A percentile compares a stretch with the other conserved stretches of the same genome.
Evolutionary conservation across 148 eudicot genomes (phyloP).

Genomic region (Heliamphora exappendiculata): DNA sequence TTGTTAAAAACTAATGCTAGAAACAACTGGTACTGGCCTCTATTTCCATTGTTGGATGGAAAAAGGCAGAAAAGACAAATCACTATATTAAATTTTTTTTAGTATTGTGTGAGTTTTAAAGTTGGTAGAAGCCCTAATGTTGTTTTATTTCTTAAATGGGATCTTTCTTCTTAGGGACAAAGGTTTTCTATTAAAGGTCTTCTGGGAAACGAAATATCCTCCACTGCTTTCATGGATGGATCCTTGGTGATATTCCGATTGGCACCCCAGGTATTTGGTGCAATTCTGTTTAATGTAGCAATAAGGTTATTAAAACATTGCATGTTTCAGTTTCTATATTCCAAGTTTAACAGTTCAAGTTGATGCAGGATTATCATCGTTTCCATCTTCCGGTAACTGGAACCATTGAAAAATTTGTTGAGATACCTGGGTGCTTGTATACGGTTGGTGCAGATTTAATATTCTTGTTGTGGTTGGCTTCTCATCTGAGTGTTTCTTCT

Average conservation of each 20-base stretch:
- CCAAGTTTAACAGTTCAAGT: slow-evolving; percentile 9
- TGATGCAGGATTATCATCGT: slow-evolving; percentile 88
- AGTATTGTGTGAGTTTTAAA: not conserved
- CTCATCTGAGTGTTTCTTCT: not conserved
- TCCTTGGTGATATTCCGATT: slow-evolving; percentile 85
- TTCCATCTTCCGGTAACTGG: slow-evolving; percentile 94
- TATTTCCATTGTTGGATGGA: not conserved
- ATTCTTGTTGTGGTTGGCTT: slow-evolving; percentile 5
- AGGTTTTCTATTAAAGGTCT: slow-evolving; percentile 91
- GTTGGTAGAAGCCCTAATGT: not conserved
- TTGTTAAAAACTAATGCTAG: slow-evolving; percentile 3
- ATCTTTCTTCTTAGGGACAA: slow-evolving; percentile 43
- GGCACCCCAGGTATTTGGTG: slow-evolving; percentile 80
- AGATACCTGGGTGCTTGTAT: slow-evolving; percentile 79
- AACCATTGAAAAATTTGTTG: slow-evolving; percentile 56
- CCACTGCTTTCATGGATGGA: slow-evolving; percentile 62
- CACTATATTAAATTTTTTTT: not conserved
- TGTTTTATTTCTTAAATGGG: not conserved
- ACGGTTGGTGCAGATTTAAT: slow-evolving; percentile 44
- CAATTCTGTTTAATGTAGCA: not conserved
- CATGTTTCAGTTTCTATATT: not conserved
- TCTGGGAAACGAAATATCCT: slow-evolving; percentile 49
- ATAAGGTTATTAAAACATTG: slow-evolving; percentile 10
- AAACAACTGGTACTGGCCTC: not conserved
- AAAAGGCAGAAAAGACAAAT: not conserved